Base-by-base conservation (phyloP, 2,329 filamentous ascomycete species). In the Penicillium freii region DNA sequence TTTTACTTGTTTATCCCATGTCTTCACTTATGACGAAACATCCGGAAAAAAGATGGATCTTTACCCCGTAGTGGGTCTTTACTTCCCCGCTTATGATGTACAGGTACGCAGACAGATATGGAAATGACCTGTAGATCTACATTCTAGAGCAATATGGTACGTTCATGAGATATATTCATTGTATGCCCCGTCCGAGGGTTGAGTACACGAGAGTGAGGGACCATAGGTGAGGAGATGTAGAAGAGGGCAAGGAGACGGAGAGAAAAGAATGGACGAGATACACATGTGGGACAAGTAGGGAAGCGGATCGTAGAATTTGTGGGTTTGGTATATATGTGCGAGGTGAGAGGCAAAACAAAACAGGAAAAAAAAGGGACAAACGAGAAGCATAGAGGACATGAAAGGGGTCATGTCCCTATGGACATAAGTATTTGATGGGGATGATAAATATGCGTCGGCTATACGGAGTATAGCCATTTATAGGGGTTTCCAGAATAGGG, bases 161-260 rank as follows among this genome's bases (percentile, higher is more conserved):
- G 53, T 63, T 64, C 58, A 60, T 64, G 52, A 54, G 44, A 45
- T 66, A 67, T 67, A 61, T 66, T 66, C 65, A 63, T 66, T 57
- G 62, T 56, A 58, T 49, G 61, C 55, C 60, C 58, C 48, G 60
- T 65, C 63, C 60, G 29, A 56, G 47, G 59, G 47, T 51, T 56
- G 47, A 58, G 57, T 65, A 63, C 63, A 63, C 53, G 58, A 59
- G 43, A 49, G 55, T 58, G 49, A 51, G 60, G 52, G 56, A 59
- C 31, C 51, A 38, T 31, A 54, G 55, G 51, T 31, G 58, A 45
- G 42, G 36, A 57, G 36, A 46, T 31, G 54, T 27, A 33, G 46
- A 56, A 25, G 47, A 57, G 47, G 42, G 19, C 33, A 50, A 51
- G 44, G 46, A 42, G 38, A 57, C 2, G 49, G 33, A 55, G 31